Evolutionary conservation across 768 basidiomycete species (phyloP).

Genomic region (Mycena venus): DNA sequence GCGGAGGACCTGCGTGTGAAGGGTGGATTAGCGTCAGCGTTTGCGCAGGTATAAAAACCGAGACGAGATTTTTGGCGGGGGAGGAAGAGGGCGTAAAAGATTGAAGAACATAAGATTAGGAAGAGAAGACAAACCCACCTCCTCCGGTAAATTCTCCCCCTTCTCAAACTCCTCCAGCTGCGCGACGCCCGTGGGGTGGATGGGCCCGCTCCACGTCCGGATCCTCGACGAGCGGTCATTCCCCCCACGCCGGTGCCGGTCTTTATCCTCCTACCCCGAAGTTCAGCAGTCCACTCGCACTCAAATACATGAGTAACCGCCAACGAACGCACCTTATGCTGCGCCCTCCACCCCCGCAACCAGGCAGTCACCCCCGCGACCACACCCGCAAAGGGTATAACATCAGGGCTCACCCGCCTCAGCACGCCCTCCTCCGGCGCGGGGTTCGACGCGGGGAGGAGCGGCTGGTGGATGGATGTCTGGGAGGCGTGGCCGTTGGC

Average conservation of each 20-base stretch:
- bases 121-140: constrained; percentile 48
- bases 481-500: background rate
- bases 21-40: too few relatives aligned
- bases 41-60: too few relatives aligned
- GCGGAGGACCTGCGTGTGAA: constrained; percentile 44
- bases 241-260: too few relatives aligned
- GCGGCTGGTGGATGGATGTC: constrained; percentile 40
- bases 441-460: constrained; percentile 55
- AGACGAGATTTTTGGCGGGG: too few relatives aligned
- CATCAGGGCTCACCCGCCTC: constrained; percentile 38
- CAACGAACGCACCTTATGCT: too few relatives aligned
- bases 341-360: constrained; percentile 15
- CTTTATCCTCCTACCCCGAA: too few relatives aligned
- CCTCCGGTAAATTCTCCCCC: constrained; percentile 72
- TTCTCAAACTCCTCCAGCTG: constrained; percentile 34
- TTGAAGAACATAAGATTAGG: too few relatives aligned
- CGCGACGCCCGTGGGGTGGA: constrained; percentile 40
- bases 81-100: too few relatives aligned
- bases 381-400: constrained; percentile 55
- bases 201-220: constrained; percentile 53
- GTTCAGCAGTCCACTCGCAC: too few relatives aligned
- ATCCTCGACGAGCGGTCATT: constrained; percentile 35
- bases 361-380: constrained; percentile 33
- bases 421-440: constrained; percentile 47
- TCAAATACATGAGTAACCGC: too few relatives aligned